A percentile compares a stretch with the other conserved stretches of the same genome.
Conservation (phyloP, 2,329 filamentous ascomycete genomes). For the Xylaria sp. region DNA sequence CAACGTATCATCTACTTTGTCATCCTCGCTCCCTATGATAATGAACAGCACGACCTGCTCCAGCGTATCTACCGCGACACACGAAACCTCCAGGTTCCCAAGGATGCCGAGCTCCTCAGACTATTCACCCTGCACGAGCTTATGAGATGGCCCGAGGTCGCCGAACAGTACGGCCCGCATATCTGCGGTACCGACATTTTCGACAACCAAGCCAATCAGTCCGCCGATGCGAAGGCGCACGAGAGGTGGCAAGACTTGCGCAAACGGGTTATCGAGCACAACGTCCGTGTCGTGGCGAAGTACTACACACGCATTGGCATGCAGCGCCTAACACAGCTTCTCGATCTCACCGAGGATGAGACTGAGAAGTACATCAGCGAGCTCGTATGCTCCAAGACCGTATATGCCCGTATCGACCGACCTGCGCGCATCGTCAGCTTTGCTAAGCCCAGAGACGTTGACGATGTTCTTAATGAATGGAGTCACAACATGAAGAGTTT, state of each 20-base stretch:
- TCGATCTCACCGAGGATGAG: conserved; percentile 90
- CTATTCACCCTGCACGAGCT: conserved; percentile 93
- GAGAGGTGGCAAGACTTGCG: conserved; percentile 90
- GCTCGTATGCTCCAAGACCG: conserved; percentile 93
- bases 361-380: conserved; percentile 99
- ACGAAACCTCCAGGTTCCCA: conserved; percentile 69
- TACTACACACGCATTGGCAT: conserved; percentile 98
- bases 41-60: conserved; percentile 95
- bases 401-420: conserved; percentile 95
- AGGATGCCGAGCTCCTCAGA: conserved; percentile 82
- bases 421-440: conserved; percentile 90
- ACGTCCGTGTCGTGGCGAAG: conserved; percentile 93
- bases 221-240: conserved; percentile 72
- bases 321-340: conserved; percentile 78
- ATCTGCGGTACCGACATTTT: conserved; percentile 89
- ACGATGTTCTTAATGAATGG: conserved; percentile 98
- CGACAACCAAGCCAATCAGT: conserved; percentile 57
- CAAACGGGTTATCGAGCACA: conserved; percentile 98
- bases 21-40: conserved; percentile 93
- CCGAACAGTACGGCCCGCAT: conserved; percentile 82
- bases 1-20: conserved; percentile 97
- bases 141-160: conserved; percentile 96
- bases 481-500: conserved; percentile 96
- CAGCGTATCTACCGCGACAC: conserved; percentile 85
- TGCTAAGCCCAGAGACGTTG: conserved; percentile 87